Percentiles rank a stretch among this genome's conserved stretches.
phyloP scores from a whole-genome alignment of 2,329 filamentous ascomycete species.

The Clarireedia hainanense region DNA sequence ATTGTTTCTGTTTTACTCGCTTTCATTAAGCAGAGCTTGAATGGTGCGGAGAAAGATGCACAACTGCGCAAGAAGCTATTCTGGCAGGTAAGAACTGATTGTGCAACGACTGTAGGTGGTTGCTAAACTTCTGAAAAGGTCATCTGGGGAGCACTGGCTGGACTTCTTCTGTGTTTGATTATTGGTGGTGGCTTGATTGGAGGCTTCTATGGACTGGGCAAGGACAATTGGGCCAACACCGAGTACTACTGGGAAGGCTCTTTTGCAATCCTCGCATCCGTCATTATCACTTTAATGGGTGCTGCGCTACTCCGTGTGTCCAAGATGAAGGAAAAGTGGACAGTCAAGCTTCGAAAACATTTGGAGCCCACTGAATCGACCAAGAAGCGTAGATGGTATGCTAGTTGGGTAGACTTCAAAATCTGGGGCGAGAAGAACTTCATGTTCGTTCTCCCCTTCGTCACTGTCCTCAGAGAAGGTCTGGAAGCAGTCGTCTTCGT shows the following conservation, averaged over 20 bases:
- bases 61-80: conserved; percentile 59
- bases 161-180: conserved; percentile 48
- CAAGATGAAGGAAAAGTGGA: conserved; percentile 83
- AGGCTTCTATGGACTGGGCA: conserved; percentile 58
- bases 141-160: conserved; percentile 47
- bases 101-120: background rate
- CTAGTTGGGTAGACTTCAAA: conserved; percentile 44
- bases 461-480: conserved; percentile 81
- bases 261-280: conserved; percentile 64
- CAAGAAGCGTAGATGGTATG: conserved; percentile 17
- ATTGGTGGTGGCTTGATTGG: conserved; percentile 55
- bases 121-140: conserved; percentile 34
- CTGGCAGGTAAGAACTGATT: conserved; percentile 38
- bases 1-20: conserved; percentile 81
- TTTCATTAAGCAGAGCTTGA: conserved; percentile 75
- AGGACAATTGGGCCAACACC: conserved; percentile 55
- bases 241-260: conserved; percentile 78
- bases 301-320: conserved; percentile 71
- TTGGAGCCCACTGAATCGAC: conserved; percentile 40
- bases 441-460: conserved; percentile 80
- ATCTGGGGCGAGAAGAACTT: conserved; percentile 67
- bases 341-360: conserved; percentile 67
- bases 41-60: conserved; percentile 52
- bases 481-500: conserved; percentile 83
- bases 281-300: conserved; percentile 79